Evolutionary conservation across 306 rosid genomes (phyloP), one percentile per base, ranked within the genome.

Genomic region (Cucumis hystrix): DNA sequence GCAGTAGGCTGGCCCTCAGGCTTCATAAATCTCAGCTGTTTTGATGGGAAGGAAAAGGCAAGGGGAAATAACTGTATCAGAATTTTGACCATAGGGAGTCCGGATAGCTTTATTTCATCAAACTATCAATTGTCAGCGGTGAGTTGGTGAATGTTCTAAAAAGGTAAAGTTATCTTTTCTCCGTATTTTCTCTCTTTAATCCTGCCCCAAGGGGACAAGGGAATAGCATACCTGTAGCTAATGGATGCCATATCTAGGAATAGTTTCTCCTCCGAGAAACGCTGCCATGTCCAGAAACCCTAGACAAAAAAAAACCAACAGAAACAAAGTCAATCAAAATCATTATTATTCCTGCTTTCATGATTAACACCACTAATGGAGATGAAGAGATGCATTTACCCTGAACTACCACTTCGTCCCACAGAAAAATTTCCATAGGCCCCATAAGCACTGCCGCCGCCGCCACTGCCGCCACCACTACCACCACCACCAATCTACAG

Each of bases 11-110:
- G 93, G 97, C 96, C 87, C 87, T 91, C 96, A 66, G 98, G 99
- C 99, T 91, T 96, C 98, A 89, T 82, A 88, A 87, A 86, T 82
- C 91, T 90, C 98, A 87, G 97, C 98, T 96, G 98, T 96, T 91
- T 92, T 86, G 86, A 84, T 84, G 90, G 99, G 96, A 88, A 81
- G 96, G 97, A 96, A 85, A 85, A 92, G 93, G 93, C 90, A 93
- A 79, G 86, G 96, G 97, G 88, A 92, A 91, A 92, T 81, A 95
- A 84, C 85, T 82, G 88, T 88, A 96, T 96, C 98, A 96, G 98
- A 85, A 86, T 87, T 88, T 81, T 88, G 82, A 71, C 75, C 56
- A 82, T 47, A 82, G 93, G 97, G 96, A 82, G 85, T 83, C 83
- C 77, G 89, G 97, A 87, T 86, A 89, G 97, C 90, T 87, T 76